A percentile compares a stretch with the other conserved stretches of the same genome.
These are phyloP conservation scores for Cyberlindnera samutprakarnensis DNA, from an alignment of 805 yeast genomes.

Conservation along the genomic window DNA sequence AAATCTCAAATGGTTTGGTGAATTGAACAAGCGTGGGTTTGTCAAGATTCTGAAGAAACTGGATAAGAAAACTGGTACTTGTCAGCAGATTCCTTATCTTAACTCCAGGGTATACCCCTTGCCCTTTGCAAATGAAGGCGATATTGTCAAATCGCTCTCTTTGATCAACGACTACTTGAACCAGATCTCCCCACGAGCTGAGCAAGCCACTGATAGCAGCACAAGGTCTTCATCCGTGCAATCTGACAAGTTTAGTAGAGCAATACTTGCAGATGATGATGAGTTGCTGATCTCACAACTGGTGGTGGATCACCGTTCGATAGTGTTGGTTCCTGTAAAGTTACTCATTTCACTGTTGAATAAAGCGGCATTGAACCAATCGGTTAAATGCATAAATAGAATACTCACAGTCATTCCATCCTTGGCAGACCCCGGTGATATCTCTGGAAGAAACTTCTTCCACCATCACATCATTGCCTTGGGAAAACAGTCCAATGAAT, in stretches of 20 bases:
- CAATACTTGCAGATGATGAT: slow-evolving; percentile 36
- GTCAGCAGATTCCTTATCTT: slow-evolving; percentile 48
- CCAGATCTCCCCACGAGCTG: slow-evolving; percentile 39
- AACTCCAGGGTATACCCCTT: slow-evolving; percentile 63
- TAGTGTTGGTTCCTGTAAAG: slow-evolving; percentile 46
- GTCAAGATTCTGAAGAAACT: slow-evolving; percentile 82
- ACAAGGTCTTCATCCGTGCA: slow-evolving; percentile 8
- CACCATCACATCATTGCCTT: slow-evolving; percentile 77
- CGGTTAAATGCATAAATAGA: slow-evolving; percentile 51
- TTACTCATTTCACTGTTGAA: slow-evolving; percentile 53
- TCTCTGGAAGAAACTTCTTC: slow-evolving; percentile 75
- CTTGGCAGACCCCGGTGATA: slow-evolving; percentile 59
- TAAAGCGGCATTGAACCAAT: slow-evolving; percentile 51
- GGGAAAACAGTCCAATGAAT: slow-evolving; percentile 48
- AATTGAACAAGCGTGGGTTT: slow-evolving; percentile 84
- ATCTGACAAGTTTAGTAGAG: slow-evolving; percentile 16
- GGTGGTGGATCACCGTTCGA: slow-evolving; percentile 34
- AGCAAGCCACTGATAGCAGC: slow-evolving; percentile 6
- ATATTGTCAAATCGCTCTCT: slow-evolving; percentile 45
- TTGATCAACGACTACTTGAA: slow-evolving; percentile 45
- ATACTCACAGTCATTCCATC: slow-evolving; percentile 44
- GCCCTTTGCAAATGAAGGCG: slow-evolving; percentile 68
- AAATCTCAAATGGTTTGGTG: slow-evolving; percentile 90
- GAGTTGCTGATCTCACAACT: slow-evolving; percentile 37
- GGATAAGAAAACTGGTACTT: slow-evolving; percentile 73